phyloP scores from a whole-genome alignment of 2,329 filamentous ascomycete species.

The Aspergillus pseudoviridinutans region DNA sequence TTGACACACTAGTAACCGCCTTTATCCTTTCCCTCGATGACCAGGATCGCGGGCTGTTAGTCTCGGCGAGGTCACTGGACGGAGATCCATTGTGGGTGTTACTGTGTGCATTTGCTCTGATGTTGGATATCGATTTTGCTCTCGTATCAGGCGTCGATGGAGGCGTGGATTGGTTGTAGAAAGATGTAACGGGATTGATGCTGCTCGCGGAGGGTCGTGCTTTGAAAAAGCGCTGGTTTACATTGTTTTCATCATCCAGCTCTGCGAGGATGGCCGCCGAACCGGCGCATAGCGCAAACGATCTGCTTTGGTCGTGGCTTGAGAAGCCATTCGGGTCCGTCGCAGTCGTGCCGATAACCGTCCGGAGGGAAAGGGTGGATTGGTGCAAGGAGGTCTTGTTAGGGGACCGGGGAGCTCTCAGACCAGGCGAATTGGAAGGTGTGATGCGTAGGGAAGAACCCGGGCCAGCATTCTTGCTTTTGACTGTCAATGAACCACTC shows the following conservation, averaged over 20 bases:
- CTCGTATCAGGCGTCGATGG: conserved; percentile 53
- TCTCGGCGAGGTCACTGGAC: conserved; percentile 55
- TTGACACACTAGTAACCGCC: conserved; percentile 82
- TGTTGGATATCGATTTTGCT: conserved; percentile 56
- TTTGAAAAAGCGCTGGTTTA: conserved; percentile 83
- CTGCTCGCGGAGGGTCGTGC: conserved; percentile 71
- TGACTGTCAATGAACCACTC: conserved; percentile 30
- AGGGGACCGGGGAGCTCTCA: conserved; percentile 62
- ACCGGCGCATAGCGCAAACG: conserved; percentile 87
- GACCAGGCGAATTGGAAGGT: conserved; percentile 71
- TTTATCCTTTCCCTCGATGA: conserved; percentile 90
- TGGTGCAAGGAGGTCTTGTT: conserved; percentile 43
- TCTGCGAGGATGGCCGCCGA: conserved; percentile 89
- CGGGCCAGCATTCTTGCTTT: conserved; percentile 32
- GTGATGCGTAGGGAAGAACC: conserved; percentile 58
- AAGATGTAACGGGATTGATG: conserved; percentile 56
- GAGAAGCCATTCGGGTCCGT: conserved; percentile 82
- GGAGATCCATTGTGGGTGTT: conserved; percentile 45
- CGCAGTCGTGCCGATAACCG: conserved; percentile 89
- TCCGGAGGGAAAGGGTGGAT: conserved; percentile 64
- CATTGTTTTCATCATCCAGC: conserved; percentile 60
- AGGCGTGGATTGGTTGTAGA: conserved; percentile 54
- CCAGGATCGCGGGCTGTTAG: conserved; percentile 65
- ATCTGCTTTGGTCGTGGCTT: conserved; percentile 62
- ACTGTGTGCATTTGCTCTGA: conserved; percentile 47